phyloP scores from a whole-genome alignment of 306 rosid genomes.

The Elaeagnus macrophylla region DNA sequence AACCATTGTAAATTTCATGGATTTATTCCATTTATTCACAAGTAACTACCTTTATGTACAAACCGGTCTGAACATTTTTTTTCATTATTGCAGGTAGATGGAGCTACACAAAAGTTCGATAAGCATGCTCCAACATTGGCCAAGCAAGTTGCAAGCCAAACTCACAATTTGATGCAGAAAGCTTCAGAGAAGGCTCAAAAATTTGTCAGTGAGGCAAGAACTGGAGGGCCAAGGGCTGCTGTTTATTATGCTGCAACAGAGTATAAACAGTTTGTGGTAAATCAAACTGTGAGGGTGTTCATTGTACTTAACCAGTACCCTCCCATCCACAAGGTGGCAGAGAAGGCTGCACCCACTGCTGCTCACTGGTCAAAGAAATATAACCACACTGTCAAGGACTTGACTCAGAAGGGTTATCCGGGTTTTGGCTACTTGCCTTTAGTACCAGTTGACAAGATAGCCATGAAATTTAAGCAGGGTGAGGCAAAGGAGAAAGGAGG shows the following conservation, averaged over 20 bases:
- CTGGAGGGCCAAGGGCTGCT: conserved; percentile 56
- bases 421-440: conserved; percentile 49
- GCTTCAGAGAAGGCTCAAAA: conserved; percentile 27
- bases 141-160: conserved; percentile 28
- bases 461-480: conserved; percentile 37
- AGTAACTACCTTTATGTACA: no score
- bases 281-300: conserved; percentile 44
- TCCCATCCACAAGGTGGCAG: conserved; percentile 45
- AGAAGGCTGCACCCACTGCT: conserved; percentile 37
- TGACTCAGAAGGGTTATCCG: conserved; percentile 45
- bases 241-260: conserved; percentile 40
- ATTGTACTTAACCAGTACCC: conserved; percentile 29
- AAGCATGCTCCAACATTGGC: conserved; percentile 57
- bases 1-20: no score
- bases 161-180: conserved; percentile 29
- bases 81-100: conserved; percentile 44
- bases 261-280: conserved; percentile 39
- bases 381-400: conserved; percentile 36
- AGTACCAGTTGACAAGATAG: conserved; percentile 52
- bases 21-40: no score
- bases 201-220: conserved; percentile 35
- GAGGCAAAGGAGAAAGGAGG: conserved; percentile 22
- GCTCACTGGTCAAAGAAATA: conserved; percentile 47
- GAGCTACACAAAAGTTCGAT: conserved; percentile 35
- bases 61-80: neutral